Evolutionary conservation across 2,329 filamentous ascomycete genomes (phyloP).

Genomic region (Pestalotiopsis sp.): DNA sequence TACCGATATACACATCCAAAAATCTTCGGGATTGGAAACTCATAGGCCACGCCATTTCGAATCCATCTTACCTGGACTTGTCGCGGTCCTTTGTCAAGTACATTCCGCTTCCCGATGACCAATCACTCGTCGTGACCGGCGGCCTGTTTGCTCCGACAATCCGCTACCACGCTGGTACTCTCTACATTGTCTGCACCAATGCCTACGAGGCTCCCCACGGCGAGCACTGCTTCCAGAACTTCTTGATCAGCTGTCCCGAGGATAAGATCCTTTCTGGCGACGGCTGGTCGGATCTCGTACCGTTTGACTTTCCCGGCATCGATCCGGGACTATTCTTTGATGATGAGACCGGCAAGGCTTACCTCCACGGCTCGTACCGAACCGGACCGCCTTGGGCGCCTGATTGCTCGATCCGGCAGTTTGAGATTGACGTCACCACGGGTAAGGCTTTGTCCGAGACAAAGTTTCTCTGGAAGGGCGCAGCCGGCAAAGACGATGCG

Average conservation of each 20-base stretch:
- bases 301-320: neutral
- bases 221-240: neutral
- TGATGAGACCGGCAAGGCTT: neutral
- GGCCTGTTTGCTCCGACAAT: neutral
- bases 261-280: neutral
- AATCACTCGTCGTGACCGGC: neutral
- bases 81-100: neutral
- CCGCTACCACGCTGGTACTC: neutral
- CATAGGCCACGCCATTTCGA: neutral
- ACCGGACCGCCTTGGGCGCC: neutral
- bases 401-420: neutral
- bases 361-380: neutral
- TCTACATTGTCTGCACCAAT: neutral
- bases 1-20: neutral
- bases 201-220: neutral
- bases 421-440: neutral
- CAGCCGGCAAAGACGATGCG: constrained; percentile 29
- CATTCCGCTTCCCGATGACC: neutral
- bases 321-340: neutral
- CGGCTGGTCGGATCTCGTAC: neutral
- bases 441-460: neutral
- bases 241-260: neutral
- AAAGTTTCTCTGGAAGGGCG: constrained; percentile 30
- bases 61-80: neutral
- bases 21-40: neutral